Base-by-base conservation (phyloP, 805 yeast species). In the Suhomyces emberorum region DNA sequence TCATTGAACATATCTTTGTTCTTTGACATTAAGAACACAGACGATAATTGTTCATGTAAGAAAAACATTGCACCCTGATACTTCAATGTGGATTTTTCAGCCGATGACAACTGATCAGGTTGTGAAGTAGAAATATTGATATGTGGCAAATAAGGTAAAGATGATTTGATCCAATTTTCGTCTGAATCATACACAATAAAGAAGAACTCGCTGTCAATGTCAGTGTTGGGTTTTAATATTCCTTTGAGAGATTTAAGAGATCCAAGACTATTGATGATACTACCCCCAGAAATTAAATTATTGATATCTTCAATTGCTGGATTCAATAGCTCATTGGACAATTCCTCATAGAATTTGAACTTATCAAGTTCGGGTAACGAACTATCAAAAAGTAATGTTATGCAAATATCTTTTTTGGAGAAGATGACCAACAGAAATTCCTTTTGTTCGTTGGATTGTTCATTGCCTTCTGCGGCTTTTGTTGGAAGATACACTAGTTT, bases 21-120 rank as follows among this genome's bases (percentile, higher is more conserved):
- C 9, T 50, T 44, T 16, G 53, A 55, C 30, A 49, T 39, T 30
- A 61, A 38, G 35, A 64, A 63, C 20, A 66, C 46, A 25, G 55
- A 57, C 7, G 48, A 46, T 23, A 68, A 46, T 38, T 65, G 66
- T 41, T 66, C 69, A 43, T 68, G 73, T 14, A 68, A 50, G 35
- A 62, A 61, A 29, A 57, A 63, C 45, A 64, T 52, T 3, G 63
- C 67, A 30, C 48, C 53, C 38, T 54, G 46, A 22, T 51, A 48
- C 34, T 45, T 42, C 17, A 37, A 42, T 6, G 39, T 42, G 3
- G 48, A 7, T 14, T 14, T 26, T 12, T 26, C 29, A 4, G 29
- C 17, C 35, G 10, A 48, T 43, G 12, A 35, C 25, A 10, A 19
- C 27, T 15, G 29, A 26, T 7, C 10, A n/a, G n/a, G n/a, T 12